Evolutionary conservation across 805 yeast species (phyloP).

Genomic region (Kodamaea laetipori): DNA sequence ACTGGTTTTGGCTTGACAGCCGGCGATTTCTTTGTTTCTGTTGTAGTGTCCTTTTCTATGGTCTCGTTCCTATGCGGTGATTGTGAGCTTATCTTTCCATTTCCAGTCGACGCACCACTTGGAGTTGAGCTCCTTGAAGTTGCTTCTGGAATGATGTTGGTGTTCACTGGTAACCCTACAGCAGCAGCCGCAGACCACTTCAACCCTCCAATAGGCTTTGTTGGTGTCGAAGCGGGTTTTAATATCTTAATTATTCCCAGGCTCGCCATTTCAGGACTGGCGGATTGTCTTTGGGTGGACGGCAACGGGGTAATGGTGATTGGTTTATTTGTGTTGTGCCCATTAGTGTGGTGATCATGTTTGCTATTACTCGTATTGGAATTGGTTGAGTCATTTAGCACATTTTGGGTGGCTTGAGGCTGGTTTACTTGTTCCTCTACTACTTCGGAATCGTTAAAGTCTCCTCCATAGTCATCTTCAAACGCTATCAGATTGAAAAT

Average conservation of each 20-base stretch:
- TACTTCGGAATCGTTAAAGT: slow-evolving; percentile 18
- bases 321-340: slow-evolving; percentile 2
- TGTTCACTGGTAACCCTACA: slow-evolving; percentile 28
- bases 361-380: neutral
- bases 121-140: slow-evolving; percentile 3
- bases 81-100: slow-evolving; percentile 1
- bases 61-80: neutral
- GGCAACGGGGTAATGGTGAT: slow-evolving; percentile 13
- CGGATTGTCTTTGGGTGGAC: slow-evolving; percentile 11
- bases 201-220: slow-evolving; percentile 54
- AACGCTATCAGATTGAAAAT: slow-evolving; percentile 27
- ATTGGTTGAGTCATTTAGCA: slow-evolving; percentile 5
- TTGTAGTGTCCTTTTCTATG: neutral
- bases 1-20: slow-evolving; percentile 1
- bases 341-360: neutral
- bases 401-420: slow-evolving; percentile 4
- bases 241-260: slow-evolving; percentile 46
- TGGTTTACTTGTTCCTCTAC: slow-evolving; percentile 2
- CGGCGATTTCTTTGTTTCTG: slow-evolving; percentile 13
- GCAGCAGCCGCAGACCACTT: slow-evolving; percentile 62
- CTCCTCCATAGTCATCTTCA: slow-evolving; percentile 16
- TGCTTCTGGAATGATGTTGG: slow-evolving; percentile 4
- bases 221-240: slow-evolving; percentile 58
- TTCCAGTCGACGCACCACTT: neutral
- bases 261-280: slow-evolving; percentile 32